Evolutionary conservation across 2,329 filamentous ascomycete species (phyloP), one percentile per base, ranked within the genome.

Genomic region (Fusarium duplospermum): DNA sequence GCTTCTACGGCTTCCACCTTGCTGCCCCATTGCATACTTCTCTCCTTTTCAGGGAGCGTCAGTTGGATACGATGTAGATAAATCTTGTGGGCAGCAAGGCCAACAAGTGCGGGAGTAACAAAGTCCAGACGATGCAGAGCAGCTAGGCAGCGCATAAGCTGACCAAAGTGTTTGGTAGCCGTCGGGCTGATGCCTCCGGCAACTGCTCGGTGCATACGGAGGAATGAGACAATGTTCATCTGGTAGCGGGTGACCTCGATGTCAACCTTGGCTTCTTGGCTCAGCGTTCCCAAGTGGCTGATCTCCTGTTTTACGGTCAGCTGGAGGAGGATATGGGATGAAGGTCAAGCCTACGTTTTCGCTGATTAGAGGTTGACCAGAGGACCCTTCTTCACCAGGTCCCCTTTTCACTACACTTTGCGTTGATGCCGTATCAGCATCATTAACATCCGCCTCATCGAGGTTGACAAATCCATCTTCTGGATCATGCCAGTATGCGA

Each of bases 1-100:
- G 88, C 86, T 72, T 89, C 87, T 2, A 98, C 90, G 5, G 93
- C 93, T 33, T 88, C 87, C 0, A 93, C 75, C 62, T 93, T 91
- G 81, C 96, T 98, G 0, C 96, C 96, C 91, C 97, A 99, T 81
- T 98, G 94, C 86, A 98, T 89, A 81, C 95, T 98, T 57, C 95
- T 88, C 84, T 98, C 96, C 66, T 91, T 90, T 70, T 90, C 88
- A 1, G 94, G 88, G 2, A 84, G 83, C 0, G 93, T 90, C 64
- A 98, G 88, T 16, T 89, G 83, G 35, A 99, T 91, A 10, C 95
- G 92, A 83, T 99, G 96, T 20, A 93, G 87, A 80, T 97, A 99
- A 27, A 97, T 89, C 84, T 98, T 98, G 70, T 90, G 90, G 2
- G 93, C 92, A 6, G 96, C 96, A 54, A 99, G 86, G 9, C 88